phyloP scores from a whole-genome alignment of 176 grass and related monocot species.

The Neostapfia colusana region DNA sequence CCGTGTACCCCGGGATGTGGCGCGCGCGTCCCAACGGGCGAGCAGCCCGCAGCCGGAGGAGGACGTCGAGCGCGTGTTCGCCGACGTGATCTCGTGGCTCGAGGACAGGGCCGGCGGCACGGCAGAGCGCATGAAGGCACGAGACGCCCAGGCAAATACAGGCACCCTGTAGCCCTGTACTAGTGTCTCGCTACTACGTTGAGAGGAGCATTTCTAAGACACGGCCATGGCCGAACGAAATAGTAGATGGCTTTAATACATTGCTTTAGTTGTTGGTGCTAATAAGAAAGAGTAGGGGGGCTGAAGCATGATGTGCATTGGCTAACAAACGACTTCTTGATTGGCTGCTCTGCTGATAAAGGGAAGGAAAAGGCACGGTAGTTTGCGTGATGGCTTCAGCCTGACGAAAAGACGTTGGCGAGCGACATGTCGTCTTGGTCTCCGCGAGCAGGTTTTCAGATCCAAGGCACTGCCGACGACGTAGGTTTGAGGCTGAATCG shows the following conservation, averaged over 20 bases:
- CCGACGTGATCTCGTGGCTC: conserved; percentile 59
- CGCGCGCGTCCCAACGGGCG: conserved; percentile 65
- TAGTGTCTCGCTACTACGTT: neutral
- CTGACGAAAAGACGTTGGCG: conserved; percentile 29
- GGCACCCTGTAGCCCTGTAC: neutral
- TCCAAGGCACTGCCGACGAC: neutral
- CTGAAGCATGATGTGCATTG: neutral
- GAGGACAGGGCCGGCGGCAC: conserved; percentile 23
- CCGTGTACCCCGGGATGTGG: conserved; percentile 78
- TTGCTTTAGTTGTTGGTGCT: too few relatives aligned
- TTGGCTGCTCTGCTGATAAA: conserved; percentile 30
- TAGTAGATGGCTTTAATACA: neutral
- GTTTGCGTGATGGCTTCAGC: conserved; percentile 23
- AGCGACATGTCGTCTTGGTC: neutral
- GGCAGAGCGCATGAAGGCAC: neutral
- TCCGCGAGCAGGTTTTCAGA: neutral
- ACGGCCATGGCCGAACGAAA: neutral
- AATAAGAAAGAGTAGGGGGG: neutral
- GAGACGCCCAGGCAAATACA: neutral
- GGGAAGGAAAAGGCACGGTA: neutral
- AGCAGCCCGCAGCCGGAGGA: conserved; percentile 43
- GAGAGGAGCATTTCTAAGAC: neutral
- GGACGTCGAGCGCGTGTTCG: conserved; percentile 56
- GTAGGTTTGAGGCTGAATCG: neutral
- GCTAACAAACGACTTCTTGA: conserved; percentile 1